phyloP scores from a whole-genome alignment of 169 alveolate species.

The Eimeria acervulina region DNA sequence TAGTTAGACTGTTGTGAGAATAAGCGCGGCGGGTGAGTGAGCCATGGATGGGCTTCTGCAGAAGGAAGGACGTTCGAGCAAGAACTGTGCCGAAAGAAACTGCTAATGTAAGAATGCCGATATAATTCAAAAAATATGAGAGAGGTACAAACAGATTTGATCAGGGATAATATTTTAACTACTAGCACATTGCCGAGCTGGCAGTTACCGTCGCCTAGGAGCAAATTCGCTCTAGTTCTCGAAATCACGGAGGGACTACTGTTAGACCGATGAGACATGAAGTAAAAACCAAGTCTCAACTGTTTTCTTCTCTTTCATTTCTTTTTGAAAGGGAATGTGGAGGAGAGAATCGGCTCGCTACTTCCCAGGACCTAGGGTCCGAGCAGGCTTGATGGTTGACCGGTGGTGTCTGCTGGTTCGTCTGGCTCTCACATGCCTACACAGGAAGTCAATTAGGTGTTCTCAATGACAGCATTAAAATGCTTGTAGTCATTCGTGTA shows the following conservation, averaged over 20 bases:
- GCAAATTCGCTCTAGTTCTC: background rate
- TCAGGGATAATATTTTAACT: background rate
- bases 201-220: background rate
- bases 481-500: background rate
- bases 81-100: too few relatives aligned
- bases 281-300: background rate
- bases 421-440: background rate
- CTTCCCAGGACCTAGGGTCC: background rate
- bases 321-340: background rate
- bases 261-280: background rate
- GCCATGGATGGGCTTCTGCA: background rate
- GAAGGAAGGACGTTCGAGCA: background rate
- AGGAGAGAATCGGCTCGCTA: background rate
- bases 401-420: conserved; percentile 2
- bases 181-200: background rate
- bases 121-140: background rate
- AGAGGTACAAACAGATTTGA: background rate
- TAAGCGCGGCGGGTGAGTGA: background rate
- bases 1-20: background rate
- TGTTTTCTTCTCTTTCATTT: background rate
- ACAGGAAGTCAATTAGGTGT: background rate
- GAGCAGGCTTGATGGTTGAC: background rate
- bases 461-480: background rate
- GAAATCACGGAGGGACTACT: background rate
- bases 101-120: background rate